A percentile compares a stretch with the other conserved stretches of the same genome.
Evolutionary conservation across 177 flowering plant species (phyloP).

Genomic region (Vitis hybrid): DNA sequence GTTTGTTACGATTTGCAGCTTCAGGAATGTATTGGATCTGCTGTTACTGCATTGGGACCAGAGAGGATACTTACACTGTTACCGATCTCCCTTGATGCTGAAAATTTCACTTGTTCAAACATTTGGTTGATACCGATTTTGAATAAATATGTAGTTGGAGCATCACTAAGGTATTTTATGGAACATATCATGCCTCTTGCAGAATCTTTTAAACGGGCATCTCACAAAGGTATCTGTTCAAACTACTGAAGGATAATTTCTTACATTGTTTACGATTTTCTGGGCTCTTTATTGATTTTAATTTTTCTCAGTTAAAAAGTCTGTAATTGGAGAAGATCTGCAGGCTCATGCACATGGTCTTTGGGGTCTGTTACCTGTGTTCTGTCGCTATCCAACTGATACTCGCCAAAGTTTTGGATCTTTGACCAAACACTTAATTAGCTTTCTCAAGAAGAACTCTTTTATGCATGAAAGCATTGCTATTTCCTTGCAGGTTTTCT

Average conservation of each 20-base stretch:
- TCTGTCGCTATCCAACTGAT: constrained; percentile 75
- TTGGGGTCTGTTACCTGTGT: constrained; percentile 76
- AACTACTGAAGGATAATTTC: not conserved
- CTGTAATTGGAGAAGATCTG: constrained; percentile 48
- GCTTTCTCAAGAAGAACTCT: constrained; percentile 50
- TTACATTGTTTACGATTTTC: not conserved
- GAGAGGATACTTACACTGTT: constrained; percentile 59
- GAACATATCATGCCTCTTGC: constrained; percentile 80
- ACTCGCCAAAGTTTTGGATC: constrained; percentile 38
- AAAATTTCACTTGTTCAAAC: constrained; percentile 54
- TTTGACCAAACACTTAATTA: constrained; percentile 43
- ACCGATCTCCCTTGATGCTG: constrained; percentile 57
- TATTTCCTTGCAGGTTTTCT: constrained; percentile 61
- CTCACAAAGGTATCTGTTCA: constrained; percentile 50
- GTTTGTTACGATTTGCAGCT: constrained; percentile 47
- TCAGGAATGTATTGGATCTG: constrained; percentile 78
- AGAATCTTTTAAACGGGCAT: constrained; percentile 50
- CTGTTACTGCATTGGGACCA: constrained; percentile 90
- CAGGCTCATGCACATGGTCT: constrained; percentile 55
- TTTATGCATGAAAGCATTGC: constrained; percentile 56
- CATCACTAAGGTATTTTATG: constrained; percentile 69
- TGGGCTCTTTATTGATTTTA: not conserved
- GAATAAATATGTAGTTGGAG: constrained; percentile 58
- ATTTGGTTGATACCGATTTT: constrained; percentile 86
- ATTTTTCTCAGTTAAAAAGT: constrained; percentile 55